Percentiles rank a stretch among this genome's conserved stretches.
Evolutionary conservation across 2,329 filamentous ascomycete species (phyloP).

Genomic region (Bipolaris oryzae): DNA sequence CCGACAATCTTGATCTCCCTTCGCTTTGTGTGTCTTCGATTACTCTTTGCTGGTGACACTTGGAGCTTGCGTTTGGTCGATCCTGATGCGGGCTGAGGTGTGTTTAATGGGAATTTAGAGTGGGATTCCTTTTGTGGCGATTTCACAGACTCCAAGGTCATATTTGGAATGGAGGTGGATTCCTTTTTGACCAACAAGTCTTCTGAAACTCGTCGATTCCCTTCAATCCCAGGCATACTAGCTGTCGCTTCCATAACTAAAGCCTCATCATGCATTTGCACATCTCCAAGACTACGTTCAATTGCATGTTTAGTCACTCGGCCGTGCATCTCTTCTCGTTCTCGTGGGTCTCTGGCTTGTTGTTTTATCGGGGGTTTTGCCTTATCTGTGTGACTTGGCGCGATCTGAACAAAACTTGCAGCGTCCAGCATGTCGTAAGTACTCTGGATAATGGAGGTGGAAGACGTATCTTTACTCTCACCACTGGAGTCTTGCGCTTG

Average conservation of each 20-base stretch:
- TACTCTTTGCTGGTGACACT: slow-evolving; percentile 25
- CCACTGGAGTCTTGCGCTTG: slow-evolving; percentile 21
- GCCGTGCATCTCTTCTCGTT: background rate
- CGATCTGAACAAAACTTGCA: background rate
- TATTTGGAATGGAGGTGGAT: background rate
- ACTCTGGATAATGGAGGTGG: slow-evolving; percentile 33
- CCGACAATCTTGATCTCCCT: slow-evolving; percentile 31
- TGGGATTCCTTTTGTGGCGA: background rate
- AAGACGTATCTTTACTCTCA: slow-evolving; percentile 26
- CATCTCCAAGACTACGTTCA: background rate
- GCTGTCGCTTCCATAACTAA: background rate
- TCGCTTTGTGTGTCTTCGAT: slow-evolving; percentile 28
- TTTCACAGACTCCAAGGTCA: background rate
- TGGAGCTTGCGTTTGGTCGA: slow-evolving; percentile 33
- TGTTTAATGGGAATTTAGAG: background rate
- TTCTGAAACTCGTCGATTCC: background rate
- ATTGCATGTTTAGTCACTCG: background rate
- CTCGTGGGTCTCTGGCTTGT: background rate
- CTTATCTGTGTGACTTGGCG: background rate
- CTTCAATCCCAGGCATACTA: background rate
- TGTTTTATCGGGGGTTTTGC: background rate
- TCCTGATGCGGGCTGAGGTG: slow-evolving; percentile 1
- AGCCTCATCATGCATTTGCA: background rate
- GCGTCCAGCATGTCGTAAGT: slow-evolving; percentile 31
- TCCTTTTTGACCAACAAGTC: background rate